phyloP scores from a whole-genome alignment of 345 rosid genomes.

The Aegle marmelos region DNA sequence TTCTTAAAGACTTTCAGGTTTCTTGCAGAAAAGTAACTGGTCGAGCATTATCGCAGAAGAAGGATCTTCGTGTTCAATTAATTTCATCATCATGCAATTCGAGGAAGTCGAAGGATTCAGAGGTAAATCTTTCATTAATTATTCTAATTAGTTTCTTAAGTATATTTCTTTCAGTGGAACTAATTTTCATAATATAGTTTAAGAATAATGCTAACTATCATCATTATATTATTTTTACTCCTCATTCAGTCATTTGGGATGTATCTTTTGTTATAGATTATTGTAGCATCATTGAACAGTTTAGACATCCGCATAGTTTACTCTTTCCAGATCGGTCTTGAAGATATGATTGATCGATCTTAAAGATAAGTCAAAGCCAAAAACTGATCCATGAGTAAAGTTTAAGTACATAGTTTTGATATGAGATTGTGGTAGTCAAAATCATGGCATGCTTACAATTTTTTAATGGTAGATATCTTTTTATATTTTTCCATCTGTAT shows the following conservation, averaged over 20 bases:
- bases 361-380: background rate
- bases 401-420: background rate
- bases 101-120: constrained; percentile 34
- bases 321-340: background rate
- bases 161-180: background rate
- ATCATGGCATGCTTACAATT: background rate
- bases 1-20: constrained; percentile 68
- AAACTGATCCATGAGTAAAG: background rate
- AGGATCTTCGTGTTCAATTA: constrained; percentile 73
- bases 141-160: background rate
- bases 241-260: background rate
- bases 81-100: constrained; percentile 53
- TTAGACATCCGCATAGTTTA: background rate
- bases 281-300: background rate
- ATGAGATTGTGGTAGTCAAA: background rate
- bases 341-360: background rate
- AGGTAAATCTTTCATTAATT: constrained; percentile 40
- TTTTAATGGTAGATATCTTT: background rate
- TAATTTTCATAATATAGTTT: background rate
- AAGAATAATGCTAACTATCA: background rate
- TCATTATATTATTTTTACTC: background rate
- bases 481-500: background rate
- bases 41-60: constrained; percentile 57
- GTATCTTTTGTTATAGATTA: background rate
- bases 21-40: constrained; percentile 66